Evolutionary conservation across 2,329 filamentous ascomycete species (phyloP), one percentile per base, ranked within the genome.

Genomic region (Beauveria sp.): DNA sequence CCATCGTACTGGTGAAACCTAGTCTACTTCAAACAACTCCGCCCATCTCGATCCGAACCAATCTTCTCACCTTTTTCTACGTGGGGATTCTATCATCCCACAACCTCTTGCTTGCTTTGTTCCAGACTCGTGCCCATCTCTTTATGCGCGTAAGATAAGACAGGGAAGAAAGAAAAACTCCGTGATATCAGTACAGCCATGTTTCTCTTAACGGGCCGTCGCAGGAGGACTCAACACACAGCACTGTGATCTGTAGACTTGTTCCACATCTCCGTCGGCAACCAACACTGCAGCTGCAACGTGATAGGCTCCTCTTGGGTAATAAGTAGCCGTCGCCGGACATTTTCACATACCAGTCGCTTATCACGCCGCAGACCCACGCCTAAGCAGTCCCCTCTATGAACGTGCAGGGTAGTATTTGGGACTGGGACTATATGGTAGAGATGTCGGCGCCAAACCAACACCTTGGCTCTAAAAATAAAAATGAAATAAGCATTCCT

Each of bases 281-380:
- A 12, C 7, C 37, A 48, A 7, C 12, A 24, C 43, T 4, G 26
- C 43, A n/a, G 28, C 24, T 34, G 26, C 30, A 53, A 6, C 34
- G 34, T 24, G 16, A 18, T 14, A 20, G 5, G 9, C 26, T 28
- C 44, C 6, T 46, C 40, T 37, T 37, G 12, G 34, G 14, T 16
- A 34, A 20, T 16, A 34, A 20, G 46, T 56, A 34, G 22, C 54
- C 26, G 41, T 47, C 20, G 54, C n/a, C 54, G 54, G 43, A 26
- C 22, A 48, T 40, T 56, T 56, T 30, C 14, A 18, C 9, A 56
- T 56, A 34, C 54, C 54, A 56, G 54, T 56, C 54, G 26, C 54
- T 24, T 30, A 28, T 47, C 12, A 56, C 14, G 28, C 28, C 22
- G 28, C 7, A 44, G 30, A 48, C 40, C 54, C 16, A 16, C 10